These are phyloP conservation scores for Anisodus acutangulus DNA, from an alignment of 257 asterid species.

Conservation along the genomic window DNA sequence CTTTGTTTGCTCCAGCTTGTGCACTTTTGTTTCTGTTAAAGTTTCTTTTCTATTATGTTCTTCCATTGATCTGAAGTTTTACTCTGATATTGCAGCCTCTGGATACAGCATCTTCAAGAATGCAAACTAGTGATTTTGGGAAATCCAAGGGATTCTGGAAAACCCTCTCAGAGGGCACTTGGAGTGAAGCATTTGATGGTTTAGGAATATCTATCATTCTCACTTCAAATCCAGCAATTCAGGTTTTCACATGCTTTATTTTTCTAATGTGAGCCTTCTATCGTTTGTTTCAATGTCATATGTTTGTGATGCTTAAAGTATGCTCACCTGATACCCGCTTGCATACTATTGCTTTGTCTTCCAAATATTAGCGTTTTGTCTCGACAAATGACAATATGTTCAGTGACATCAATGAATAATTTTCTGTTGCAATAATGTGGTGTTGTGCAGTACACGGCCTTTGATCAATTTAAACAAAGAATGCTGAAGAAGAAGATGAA, in stretches of 20 bases:
- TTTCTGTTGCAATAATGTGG: slow-evolving; percentile 29
- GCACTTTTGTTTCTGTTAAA: not conserved
- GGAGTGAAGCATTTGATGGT: slow-evolving; percentile 85
- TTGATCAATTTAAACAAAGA: slow-evolving; percentile 81
- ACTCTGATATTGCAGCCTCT: slow-evolving; percentile 68
- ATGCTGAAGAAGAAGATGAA: slow-evolving; percentile 53
- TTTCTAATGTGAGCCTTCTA: not conserved
- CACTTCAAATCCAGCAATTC: slow-evolving; percentile 89
- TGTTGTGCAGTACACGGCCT: slow-evolving; percentile 75
- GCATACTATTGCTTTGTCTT: slow-evolving; percentile 23
- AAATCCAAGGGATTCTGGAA: slow-evolving; percentile 83
- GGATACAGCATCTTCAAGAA: slow-evolving; percentile 91
- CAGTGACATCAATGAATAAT: slow-evolving; percentile 23
- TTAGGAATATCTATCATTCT: slow-evolving; percentile 87
- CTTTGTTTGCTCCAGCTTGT: not conserved
- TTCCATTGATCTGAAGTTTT: not conserved
- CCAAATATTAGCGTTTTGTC: not conserved
- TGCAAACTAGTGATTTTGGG: slow-evolving; percentile 94
- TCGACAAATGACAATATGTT: not conserved
- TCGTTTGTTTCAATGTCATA: not conserved
- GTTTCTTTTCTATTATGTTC: not conserved
- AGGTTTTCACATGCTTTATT: slow-evolving; percentile 50
- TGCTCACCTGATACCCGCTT: not conserved
- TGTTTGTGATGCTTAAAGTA: slow-evolving; percentile 6
- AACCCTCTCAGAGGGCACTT: slow-evolving; percentile 78